phyloP scores from a whole-genome alignment of 208 protist genomes.

The Wallacemonas sp. region DNA sequence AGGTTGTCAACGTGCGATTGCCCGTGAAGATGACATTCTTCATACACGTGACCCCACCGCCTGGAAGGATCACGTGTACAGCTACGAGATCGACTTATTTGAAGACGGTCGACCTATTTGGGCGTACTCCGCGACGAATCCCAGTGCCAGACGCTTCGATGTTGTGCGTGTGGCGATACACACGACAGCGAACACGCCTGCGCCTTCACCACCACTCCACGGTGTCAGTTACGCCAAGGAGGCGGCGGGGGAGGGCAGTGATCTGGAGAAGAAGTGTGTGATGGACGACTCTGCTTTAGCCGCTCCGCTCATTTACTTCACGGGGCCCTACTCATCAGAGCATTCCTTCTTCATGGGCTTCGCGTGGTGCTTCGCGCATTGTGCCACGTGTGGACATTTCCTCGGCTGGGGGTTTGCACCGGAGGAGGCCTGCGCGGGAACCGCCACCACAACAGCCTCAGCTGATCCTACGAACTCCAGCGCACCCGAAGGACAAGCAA shows the following conservation, averaged over 20 bases:
- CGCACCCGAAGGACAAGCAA: not conserved
- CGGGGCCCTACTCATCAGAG: conserved; percentile 48
- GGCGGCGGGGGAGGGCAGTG: not conserved
- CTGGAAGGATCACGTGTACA: conserved; percentile 63
- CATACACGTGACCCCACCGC: conserved; percentile 25
- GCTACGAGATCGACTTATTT: conserved; percentile 80
- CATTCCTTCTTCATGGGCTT: conserved; percentile 83
- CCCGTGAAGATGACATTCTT: conserved; percentile 47
- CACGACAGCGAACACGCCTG: not conserved
- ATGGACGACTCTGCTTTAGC: not conserved
- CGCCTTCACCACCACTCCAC: not conserved
- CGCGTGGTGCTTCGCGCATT: conserved; percentile 63
- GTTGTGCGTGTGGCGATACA: conserved; percentile 44
- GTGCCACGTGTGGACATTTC: conserved; percentile 59
- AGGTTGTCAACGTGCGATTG: conserved; percentile 46
- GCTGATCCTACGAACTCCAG: not conserved
- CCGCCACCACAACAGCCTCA: not conserved
- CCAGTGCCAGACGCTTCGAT: conserved; percentile 63
- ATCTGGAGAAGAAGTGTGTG: no score
- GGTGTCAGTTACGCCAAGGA: not conserved
- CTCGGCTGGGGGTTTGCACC: conserved; percentile 78
- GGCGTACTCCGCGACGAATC: conserved; percentile 85
- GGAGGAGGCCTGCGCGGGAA: not conserved
- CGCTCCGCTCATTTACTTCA: conserved; percentile 20
- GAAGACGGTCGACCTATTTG: conserved; percentile 42